Evolutionary conservation across 2,329 filamentous ascomycete species (phyloP).

Genomic region (Aspergillus sojae): DNA sequence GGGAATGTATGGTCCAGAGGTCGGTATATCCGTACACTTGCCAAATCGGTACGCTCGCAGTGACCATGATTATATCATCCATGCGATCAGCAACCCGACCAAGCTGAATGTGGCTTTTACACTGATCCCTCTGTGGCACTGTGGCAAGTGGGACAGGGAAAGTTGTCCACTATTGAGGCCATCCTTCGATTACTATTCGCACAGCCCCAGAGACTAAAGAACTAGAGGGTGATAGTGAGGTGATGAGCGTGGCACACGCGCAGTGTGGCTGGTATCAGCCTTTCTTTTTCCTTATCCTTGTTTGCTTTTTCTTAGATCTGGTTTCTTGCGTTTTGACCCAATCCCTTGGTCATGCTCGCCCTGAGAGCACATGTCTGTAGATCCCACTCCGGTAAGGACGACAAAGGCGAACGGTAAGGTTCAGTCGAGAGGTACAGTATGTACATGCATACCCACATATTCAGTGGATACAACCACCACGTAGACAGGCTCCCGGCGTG

Average conservation of each 20-base stretch:
- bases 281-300: neutral
- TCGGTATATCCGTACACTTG: too few species aligned
- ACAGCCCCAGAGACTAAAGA: neutral
- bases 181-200: neutral
- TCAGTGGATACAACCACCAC: neutral
- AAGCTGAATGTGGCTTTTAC: neutral
- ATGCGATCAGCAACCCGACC: neutral
- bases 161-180: neutral
- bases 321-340: neutral
- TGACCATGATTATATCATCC: neutral
- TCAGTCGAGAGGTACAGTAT: neutral
- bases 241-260: neutral
- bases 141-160: conserved; percentile 16
- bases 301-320: neutral
- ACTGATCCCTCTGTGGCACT: conserved; percentile 4
- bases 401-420: neutral
- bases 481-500: neutral
- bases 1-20: neutral
- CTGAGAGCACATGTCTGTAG: neutral
- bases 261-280: neutral
- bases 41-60: neutral
- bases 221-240: neutral
- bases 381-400: neutral
- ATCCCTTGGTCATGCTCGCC: neutral
- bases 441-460: neutral